Evolutionary conservation across 1,139 yeast genomes (phyloP), one percentile per base, ranked within the genome.

Genomic region (Blastobotrys proliferans): DNA sequence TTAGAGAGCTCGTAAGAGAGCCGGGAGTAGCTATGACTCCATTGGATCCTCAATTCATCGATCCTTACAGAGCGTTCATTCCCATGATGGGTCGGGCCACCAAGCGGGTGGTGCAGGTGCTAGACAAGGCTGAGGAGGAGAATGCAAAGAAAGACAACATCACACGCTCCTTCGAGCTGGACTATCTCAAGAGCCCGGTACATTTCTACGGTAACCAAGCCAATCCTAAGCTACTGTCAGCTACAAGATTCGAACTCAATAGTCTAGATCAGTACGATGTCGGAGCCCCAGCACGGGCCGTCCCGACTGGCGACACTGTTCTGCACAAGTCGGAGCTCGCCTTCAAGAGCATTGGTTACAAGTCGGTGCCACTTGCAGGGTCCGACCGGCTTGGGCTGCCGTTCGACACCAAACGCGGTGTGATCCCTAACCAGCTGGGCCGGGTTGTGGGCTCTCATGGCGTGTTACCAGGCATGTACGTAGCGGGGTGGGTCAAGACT

Each of bases 401-500:
- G 28, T 90, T 86, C 58, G 79, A 81, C 48, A 39, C 43, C 1
- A 51, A 51, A 4, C 63, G 63, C 6, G 86, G 87, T 27, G 66
- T 71, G 33, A 67, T 90, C n/a, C 67, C 72, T 3, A 85, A 83
- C 52, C 58, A 61, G 9, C 68, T 70, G 6, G 96, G 96, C 0
- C 72, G 82, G 40, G 75, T 83, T 0, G 54, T 74, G 11, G 60
- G 66, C 13, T 38, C 39, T 9, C 38, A 17, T 25, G 8, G 53
- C 25, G 31, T 48, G 18, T 4, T 24, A 6, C 68, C 72, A 1
- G 85, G 90, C 0, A 67, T 86, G 52, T 92, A 88, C 56, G 80
- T 86, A 1, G 71, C 92, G 3, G 99, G 99, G 0, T 92, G 99
- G 99, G 83, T 90, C 43, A 79, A 83, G 48, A 81, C 76, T 44